Base-by-base conservation (phyloP, 2,329 filamentous ascomycete species). In the Trichoderma endophyticum region DNA sequence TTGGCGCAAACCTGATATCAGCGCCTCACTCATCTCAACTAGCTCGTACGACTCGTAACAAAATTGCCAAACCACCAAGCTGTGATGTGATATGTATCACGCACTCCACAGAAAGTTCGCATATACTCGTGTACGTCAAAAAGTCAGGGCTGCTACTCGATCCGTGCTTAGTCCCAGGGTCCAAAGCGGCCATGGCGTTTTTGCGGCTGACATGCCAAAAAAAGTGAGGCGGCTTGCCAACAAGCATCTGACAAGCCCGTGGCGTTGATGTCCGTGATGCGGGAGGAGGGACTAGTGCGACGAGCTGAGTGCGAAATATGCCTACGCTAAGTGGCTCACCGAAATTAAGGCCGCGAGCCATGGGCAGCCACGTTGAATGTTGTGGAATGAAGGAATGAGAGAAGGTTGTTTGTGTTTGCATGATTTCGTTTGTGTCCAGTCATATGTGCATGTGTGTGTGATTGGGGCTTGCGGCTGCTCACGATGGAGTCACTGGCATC, bases 241-340 rank as follows among this genome's bases (percentile, higher is more conserved):
- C 48, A 24, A 66, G 63, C 43, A 66, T 66, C 63, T 66, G 48
- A 66, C 63, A 66, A 18, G 48, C 30, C 30, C 43, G 63, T 66
- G 63, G 43, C 63, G 63, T 66, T 56, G 48, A 24, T 34, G 26
- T 51, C 32, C 39, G 51, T 65, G 43, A 30, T 34, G 48, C 63
- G 63, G 63, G 63, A 66, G 43, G 43, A 56, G 18, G 12, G 8
- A 21, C 34, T 66, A 66, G 63, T 56, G 63, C 63, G 21, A 26
- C 30, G 43, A 66, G 63, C 63, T 66, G 63, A 56, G 18, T 21
- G 48, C 9, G 56, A 66, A 66, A 57, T 57, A 66, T 54, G 63
- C 63, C 63, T 66, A 66, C 63, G 63, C 63, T 66, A 66, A 57
- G 48, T 36, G 26, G 51, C 30, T 66, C 63, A 56, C 48, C 63